Conservation (phyloP, 1,284 basidiomycete genomes). For the Ceratobasidium sp. region DNA sequence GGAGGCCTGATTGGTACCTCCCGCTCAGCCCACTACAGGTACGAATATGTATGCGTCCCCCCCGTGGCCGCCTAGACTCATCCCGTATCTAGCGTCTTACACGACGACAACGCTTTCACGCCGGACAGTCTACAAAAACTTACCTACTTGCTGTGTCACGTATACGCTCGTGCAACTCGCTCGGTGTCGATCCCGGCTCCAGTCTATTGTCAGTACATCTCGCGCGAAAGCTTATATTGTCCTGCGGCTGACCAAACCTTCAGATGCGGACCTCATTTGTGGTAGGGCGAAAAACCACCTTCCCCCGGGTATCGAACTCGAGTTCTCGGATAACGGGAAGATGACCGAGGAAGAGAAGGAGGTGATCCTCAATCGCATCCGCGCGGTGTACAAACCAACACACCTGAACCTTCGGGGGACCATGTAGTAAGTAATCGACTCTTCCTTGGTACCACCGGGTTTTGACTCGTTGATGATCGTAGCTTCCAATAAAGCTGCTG, state of each 20-base stretch:
- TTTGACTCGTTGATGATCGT: not conserved
- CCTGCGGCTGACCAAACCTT: not conserved
- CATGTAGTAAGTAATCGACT: slow-evolving; percentile 30
- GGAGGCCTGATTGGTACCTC: slow-evolving; percentile 58
- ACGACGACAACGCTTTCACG: slow-evolving; percentile 60
- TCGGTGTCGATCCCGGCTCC: no score
- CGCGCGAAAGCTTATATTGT: not conserved
- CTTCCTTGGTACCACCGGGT: not conserved
- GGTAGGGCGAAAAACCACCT: slow-evolving; percentile 76
- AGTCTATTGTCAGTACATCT: slow-evolving; percentile 50
- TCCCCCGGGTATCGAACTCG: slow-evolving; percentile 23
- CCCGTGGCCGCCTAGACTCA: slow-evolving; percentile 54
- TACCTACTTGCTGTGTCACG: slow-evolving; percentile 52
- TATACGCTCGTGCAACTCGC: slow-evolving; percentile 54
- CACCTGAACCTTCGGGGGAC: slow-evolving; percentile 18
- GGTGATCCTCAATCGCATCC: slow-evolving; percentile 10
- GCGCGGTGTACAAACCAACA: slow-evolving; percentile 28
- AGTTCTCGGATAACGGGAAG: slow-evolving; percentile 10
- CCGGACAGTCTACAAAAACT: slow-evolving; percentile 50
- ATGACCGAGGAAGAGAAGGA: slow-evolving; percentile 19
- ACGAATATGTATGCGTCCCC: slow-evolving; percentile 7
- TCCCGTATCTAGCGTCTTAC: slow-evolving; percentile 66
- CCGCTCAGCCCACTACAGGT: slow-evolving; percentile 44
- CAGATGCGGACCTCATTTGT: slow-evolving; percentile 62
- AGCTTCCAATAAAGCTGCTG: slow-evolving; percentile 4